Evolutionary conservation across 2,329 filamentous ascomycete species (phyloP).

Genomic region (Epichloe bromicola): DNA sequence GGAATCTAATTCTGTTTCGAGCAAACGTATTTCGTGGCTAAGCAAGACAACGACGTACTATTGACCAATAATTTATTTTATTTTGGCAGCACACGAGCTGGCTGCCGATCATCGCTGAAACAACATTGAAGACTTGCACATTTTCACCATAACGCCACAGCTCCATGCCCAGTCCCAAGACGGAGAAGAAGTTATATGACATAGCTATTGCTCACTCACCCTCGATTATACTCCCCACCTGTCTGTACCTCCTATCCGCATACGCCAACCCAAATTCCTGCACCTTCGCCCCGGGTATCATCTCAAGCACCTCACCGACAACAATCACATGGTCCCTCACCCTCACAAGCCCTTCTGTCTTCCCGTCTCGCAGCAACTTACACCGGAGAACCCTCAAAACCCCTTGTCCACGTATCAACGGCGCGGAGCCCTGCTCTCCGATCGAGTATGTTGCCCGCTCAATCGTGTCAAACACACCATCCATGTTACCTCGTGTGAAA

Average conservation of each 20-base stretch:
- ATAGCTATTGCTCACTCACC: not conserved
- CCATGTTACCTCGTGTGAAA: constrained; percentile 36
- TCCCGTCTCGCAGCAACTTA: constrained; percentile 26
- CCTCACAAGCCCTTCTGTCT: constrained; percentile 27
- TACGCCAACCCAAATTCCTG: constrained; percentile 35
- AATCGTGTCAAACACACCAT: constrained; percentile 21
- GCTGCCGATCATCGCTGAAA: too few relatives aligned
- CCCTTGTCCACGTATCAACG: constrained; percentile 35
- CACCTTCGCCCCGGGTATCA: constrained; percentile 20
- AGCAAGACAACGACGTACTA: too few relatives aligned
- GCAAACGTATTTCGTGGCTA: too few relatives aligned
- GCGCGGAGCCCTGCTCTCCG: constrained; percentile 17
- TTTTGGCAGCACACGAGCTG: too few relatives aligned
- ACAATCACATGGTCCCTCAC: constrained; percentile 41
- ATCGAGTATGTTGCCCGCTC: not conserved
- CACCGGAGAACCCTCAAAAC: constrained; percentile 38
- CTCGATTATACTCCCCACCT: constrained; percentile 24
- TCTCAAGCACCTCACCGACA: constrained; percentile 36
- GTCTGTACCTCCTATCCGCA: constrained; percentile 35
- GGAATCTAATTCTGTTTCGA: too few relatives aligned
- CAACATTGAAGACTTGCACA: too few relatives aligned
- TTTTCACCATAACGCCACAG: too few relatives aligned
- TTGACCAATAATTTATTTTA: too few relatives aligned
- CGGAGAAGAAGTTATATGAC: not conserved
- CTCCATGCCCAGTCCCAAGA: too few relatives aligned